Base-by-base conservation (phyloP, 305 asterid species). In the Withania somnifera region DNA sequence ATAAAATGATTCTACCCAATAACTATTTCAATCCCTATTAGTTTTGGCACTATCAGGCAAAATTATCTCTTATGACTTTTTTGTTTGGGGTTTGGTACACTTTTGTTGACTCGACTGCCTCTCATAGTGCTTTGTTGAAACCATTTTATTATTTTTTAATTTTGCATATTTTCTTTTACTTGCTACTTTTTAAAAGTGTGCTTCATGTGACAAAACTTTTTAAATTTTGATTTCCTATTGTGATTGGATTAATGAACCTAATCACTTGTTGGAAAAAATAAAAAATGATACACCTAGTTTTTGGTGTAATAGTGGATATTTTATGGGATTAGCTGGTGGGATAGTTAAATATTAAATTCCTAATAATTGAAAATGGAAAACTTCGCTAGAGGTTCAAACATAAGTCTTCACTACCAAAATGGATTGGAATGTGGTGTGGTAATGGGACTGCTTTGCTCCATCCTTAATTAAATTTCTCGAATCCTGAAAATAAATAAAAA, bases 11-110 rank as follows among this genome's bases (percentile, higher is more conserved):
- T n/a, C n/a, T n/a, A n/a, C n/a, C n/a, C n/a, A n/a, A n/a, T n/a
- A n/a, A n/a, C n/a, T n/a, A n/a, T n/a, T n/a, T n/a, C n/a, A n/a
- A n/a, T n/a, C n/a, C n/a, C n/a, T n/a, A n/a, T n/a, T 47, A 71
- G 40, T 71, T 73, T 73, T 36, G 45, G 11, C 38, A 38, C 36
- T 71, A 45, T 42, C 22, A 71, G 57, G 20, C 9, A 71, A 45
- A 69, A 11, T 85, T 87, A 87, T 85, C 66, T 69, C 81, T 86
- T 68, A 61, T 82, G 87, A 84, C 85, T 84, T 89, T 80, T 84
- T 34, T 15, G 14, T 30, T 56, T 22, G 51, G 86, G 19, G 81
- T 84, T 88, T 80, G 85, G 81, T 84, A 73, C 85, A 52, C 90
- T 84, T 89, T 89, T 84, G 61, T 75, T 26, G 79, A 75, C 79